Evolutionary conservation across 2,329 filamentous ascomycete species (phyloP).

Genomic region (Aspergillus persii): DNA sequence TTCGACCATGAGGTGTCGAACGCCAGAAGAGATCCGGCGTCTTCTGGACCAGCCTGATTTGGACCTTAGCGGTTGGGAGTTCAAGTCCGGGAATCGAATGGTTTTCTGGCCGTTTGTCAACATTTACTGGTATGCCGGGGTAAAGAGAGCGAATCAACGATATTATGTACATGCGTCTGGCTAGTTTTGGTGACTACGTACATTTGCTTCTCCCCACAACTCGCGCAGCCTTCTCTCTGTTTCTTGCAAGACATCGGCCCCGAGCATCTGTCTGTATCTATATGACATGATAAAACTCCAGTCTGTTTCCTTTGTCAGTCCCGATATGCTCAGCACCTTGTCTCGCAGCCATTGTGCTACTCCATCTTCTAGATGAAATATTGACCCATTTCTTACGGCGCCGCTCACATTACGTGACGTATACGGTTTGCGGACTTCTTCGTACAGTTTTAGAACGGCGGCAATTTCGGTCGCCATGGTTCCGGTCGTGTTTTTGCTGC

Average conservation of each 20-base stretch:
- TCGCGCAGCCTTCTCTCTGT: not conserved
- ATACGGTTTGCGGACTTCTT: conserved; percentile 15
- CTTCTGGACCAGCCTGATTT: conserved; percentile 47
- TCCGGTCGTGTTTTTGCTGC: conserved; percentile 16
- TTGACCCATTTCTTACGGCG: conserved; percentile 13
- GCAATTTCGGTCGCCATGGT: not conserved
- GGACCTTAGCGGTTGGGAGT: conserved; percentile 15
- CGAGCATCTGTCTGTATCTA: conserved; percentile 12
- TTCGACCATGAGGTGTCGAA: conserved; percentile 66
- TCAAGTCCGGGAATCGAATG: conserved; percentile 21
- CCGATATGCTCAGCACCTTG: conserved; percentile 9
- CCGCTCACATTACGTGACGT: conserved; percentile 18
- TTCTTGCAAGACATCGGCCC: conserved; percentile 12
- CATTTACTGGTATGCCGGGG: conserved; percentile 19
- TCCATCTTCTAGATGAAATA: conserved; percentile 21
- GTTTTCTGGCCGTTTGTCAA: conserved; percentile 19
- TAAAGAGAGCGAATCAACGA: not conserved
- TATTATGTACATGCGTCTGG: not conserved
- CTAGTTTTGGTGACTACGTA: not conserved
- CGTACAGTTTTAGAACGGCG: conserved; percentile 12
- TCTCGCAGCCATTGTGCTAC: conserved; percentile 14
- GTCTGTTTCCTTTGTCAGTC: conserved; percentile 18
- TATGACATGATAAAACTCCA: conserved; percentile 17
- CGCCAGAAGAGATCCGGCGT: conserved; percentile 61
- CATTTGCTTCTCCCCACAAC: not conserved